A percentile compares a stretch with the other conserved stretches of the same genome.
Evolutionary conservation across 306 rosid species (phyloP).

Genomic region (Cercis canadensis): DNA sequence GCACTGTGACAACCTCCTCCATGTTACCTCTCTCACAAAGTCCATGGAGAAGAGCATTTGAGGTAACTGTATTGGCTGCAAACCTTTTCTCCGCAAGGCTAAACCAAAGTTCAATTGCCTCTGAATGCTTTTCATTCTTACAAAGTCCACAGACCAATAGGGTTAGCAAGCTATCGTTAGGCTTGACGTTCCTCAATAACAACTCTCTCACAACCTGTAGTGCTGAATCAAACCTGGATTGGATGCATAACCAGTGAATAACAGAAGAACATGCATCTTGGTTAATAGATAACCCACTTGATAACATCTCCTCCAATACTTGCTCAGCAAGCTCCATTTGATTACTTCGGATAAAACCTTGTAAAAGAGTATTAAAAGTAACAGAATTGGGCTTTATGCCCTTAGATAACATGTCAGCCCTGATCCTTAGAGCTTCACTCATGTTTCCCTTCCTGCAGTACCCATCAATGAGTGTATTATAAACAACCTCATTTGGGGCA

Average conservation of each 20-base stretch:
- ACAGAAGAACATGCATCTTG: constrained; percentile 57
- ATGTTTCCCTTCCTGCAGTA: constrained; percentile 64
- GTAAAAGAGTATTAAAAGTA: constrained; percentile 64
- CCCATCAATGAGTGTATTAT: constrained; percentile 66
- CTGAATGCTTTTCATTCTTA: constrained; percentile 54
- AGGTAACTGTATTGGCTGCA: constrained; percentile 61
- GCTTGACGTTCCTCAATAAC: constrained; percentile 58
- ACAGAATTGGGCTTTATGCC: constrained; percentile 66
- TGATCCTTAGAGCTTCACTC: constrained; percentile 59
- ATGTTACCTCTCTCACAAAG: constrained; percentile 59
- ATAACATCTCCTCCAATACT: constrained; percentile 47
- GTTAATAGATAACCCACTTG: constrained; percentile 47
- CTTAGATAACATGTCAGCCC: constrained; percentile 65
- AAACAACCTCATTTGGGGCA: constrained; percentile 65
- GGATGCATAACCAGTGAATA: constrained; percentile 53
- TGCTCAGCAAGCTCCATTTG: constrained; percentile 58
- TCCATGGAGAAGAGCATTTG: constrained; percentile 74
- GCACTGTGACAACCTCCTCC: constrained; percentile 47
- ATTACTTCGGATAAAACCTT: constrained; percentile 60
- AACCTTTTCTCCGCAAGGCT: constrained; percentile 56
- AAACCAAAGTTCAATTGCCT: constrained; percentile 77
- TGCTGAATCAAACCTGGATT: constrained; percentile 57
- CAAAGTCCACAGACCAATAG: constrained; percentile 66
- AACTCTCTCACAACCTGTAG: constrained; percentile 48
- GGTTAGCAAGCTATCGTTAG: constrained; percentile 65